phyloP scores from a whole-genome alignment of 2,329 filamentous ascomycete genomes.

The Scedosporium aurantiacum region DNA sequence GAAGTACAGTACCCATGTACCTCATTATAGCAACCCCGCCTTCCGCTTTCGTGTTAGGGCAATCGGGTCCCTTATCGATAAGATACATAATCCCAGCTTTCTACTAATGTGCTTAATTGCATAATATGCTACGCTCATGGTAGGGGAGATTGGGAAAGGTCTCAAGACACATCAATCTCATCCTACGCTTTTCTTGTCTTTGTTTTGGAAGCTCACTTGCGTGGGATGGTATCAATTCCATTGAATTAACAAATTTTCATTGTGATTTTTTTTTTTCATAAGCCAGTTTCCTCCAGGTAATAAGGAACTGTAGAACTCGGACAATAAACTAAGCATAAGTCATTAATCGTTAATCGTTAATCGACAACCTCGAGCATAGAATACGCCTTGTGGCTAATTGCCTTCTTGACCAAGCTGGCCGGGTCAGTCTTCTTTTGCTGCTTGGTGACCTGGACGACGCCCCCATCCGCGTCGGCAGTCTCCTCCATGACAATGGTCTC shows the following conservation, averaged over 20 bases:
- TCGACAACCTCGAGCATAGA: conserved; percentile 44
- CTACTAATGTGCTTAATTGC: too few relatives aligned
- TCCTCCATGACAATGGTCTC: conserved; percentile 26
- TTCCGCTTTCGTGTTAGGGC: neutral
- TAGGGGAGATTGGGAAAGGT: too few relatives aligned
- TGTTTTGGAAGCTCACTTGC: too few relatives aligned
- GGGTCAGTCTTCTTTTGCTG: conserved; percentile 28
- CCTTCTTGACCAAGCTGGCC: conserved; percentile 32
- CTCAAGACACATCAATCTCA: too few relatives aligned
- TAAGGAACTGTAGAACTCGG: too few relatives aligned
- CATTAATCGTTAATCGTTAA: conserved; percentile 17
- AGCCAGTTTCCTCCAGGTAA: too few relatives aligned
- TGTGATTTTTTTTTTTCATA: neutral
- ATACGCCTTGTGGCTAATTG: conserved; percentile 42
- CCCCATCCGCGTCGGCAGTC: conserved; percentile 17
- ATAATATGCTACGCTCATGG: too few relatives aligned
- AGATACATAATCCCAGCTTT: neutral
- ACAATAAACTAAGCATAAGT: neutral
- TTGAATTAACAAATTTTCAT: neutral
- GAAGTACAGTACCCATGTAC: too few relatives aligned
- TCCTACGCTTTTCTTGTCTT: too few relatives aligned
- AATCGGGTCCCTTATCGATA: neutral
- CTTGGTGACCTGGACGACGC: conserved; percentile 12
- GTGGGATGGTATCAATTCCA: too few relatives aligned
- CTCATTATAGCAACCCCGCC: neutral